Evolutionary conservation across 2,329 filamentous ascomycete species (phyloP).

Genomic region (Fusarium albidum): DNA sequence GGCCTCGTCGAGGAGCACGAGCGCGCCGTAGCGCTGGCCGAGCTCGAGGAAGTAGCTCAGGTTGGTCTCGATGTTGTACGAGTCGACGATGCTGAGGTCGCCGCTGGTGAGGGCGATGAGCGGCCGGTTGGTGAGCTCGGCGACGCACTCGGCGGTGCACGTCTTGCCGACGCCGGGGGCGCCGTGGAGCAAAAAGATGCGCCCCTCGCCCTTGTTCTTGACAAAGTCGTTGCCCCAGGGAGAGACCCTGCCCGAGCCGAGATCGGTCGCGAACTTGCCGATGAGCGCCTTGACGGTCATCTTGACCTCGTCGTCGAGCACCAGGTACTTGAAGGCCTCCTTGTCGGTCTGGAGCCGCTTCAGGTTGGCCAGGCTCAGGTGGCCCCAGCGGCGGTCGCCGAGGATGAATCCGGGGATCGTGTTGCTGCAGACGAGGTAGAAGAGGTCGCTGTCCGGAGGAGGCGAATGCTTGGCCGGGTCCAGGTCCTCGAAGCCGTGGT

Average conservation of each 20-base stretch:
- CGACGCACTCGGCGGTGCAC: constrained; percentile 63
- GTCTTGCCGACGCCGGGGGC: constrained; percentile 66
- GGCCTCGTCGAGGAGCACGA: constrained; percentile 66
- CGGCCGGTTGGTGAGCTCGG: constrained; percentile 59
- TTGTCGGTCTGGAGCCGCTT: constrained; percentile 52
- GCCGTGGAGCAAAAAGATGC: constrained; percentile 61
- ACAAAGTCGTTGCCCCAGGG: constrained; percentile 58
- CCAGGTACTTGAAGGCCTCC: constrained; percentile 59
- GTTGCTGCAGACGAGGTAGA: constrained; percentile 53
- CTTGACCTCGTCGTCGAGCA: constrained; percentile 58
- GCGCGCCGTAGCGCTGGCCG: constrained; percentile 57
- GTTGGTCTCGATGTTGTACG: constrained; percentile 50
- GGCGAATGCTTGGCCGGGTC: constrained; percentile 46
- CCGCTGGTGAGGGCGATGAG: constrained; percentile 61
- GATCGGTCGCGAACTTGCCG: constrained; percentile 53
- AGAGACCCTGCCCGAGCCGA: constrained; percentile 47
- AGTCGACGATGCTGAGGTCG: constrained; percentile 54
- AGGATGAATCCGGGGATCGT: constrained; percentile 58
- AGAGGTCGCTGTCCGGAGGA: constrained; percentile 54
- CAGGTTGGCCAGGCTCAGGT: constrained; percentile 51
- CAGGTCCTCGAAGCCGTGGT: constrained; percentile 51
- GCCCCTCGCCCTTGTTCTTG: constrained; percentile 59
- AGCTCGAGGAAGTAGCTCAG: constrained; percentile 58
- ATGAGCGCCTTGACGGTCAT: constrained; percentile 56
- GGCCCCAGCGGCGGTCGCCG: constrained; percentile 54